These are phyloP conservation scores for Alternaria panax DNA, from an alignment of 2,329 filamentous ascomycete genomes.

Conservation along the genomic window DNA sequence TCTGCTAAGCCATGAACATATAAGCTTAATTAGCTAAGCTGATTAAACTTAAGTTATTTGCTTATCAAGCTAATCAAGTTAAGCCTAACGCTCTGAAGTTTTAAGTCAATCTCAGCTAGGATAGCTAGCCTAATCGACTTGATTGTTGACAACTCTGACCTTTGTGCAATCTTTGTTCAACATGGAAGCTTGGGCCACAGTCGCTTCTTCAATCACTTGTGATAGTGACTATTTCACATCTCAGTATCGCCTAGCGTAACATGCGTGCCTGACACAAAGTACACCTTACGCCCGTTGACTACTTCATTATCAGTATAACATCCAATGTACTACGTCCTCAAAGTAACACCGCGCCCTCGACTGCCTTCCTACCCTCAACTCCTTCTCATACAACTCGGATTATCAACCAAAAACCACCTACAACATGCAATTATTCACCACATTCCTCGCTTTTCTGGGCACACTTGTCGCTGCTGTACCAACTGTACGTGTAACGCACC, in stretches of 20 bases:
- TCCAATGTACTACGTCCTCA: background rate
- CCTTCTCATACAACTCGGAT: background rate
- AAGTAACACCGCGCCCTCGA: background rate
- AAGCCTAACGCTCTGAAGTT: too few relatives aligned
- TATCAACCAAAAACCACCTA: background rate
- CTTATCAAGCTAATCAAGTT: too few relatives aligned
- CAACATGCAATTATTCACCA: slow-evolving; percentile 22
- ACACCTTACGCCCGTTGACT: background rate
- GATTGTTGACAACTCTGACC: background rate
- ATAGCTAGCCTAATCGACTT: too few relatives aligned
- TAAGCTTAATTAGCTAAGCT: too few relatives aligned
- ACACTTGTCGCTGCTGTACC: slow-evolving; percentile 14
- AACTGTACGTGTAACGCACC: background rate
- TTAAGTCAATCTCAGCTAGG: too few relatives aligned
- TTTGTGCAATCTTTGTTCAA: background rate
- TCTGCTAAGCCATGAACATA: too few relatives aligned
- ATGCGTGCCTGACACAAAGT: background rate
- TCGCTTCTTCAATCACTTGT: background rate
- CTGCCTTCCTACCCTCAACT: background rate
- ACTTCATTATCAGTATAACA: background rate
- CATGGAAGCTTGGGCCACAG: background rate
- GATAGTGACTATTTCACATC: background rate
- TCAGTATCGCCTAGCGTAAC: background rate
- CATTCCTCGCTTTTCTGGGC: slow-evolving; percentile 19
- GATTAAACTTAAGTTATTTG: too few relatives aligned